Conservation (phyloP, 2,329 filamentous ascomycete species). For the Ceratocystis diversiconidia region DNA sequence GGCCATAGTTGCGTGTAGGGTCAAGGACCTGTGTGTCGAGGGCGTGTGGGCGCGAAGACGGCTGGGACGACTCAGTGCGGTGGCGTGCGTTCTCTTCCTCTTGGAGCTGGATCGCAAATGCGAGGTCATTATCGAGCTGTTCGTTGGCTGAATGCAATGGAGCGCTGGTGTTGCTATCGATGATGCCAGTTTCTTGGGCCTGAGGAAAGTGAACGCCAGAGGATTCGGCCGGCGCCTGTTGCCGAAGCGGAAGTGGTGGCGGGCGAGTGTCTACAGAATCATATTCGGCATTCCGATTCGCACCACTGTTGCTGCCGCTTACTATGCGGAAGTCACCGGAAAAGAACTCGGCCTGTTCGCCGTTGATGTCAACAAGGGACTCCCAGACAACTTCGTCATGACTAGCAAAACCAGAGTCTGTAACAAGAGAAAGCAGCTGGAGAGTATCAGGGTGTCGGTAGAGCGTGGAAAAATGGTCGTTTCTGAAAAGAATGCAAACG, state of each 20-base stretch:
- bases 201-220: not conserved
- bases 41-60: slow-evolving; percentile 28
- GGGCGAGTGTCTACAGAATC: not conserved
- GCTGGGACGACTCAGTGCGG: slow-evolving; percentile 36
- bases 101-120: slow-evolving; percentile 79
- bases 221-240: not conserved
- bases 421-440: slow-evolving; percentile 71
- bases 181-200: slow-evolving; percentile 3
- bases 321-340: slow-evolving; percentile 82
- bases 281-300: no score
- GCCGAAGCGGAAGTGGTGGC: not conserved
- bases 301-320: not conserved
- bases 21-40: slow-evolving; percentile 25
- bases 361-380: slow-evolving; percentile 75
- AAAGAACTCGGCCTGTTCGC: slow-evolving; percentile 67
- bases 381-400: slow-evolving; percentile 96
- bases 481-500: slow-evolving; percentile 84
- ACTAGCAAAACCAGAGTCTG: slow-evolving; percentile 75
- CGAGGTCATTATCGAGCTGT: slow-evolving; percentile 75
- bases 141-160: slow-evolving; percentile 45
- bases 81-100: slow-evolving; percentile 82
- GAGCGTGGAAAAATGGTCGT: slow-evolving; percentile 91
- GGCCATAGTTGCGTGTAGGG: not conserved
- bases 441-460: slow-evolving; percentile 73
- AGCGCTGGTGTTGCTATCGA: not conserved